Percentiles rank a stretch among this genome's conserved stretches.
Evolutionary conservation across 148 eudicot species (phyloP).

Genomic region (Fallopia convolvulus): DNA sequence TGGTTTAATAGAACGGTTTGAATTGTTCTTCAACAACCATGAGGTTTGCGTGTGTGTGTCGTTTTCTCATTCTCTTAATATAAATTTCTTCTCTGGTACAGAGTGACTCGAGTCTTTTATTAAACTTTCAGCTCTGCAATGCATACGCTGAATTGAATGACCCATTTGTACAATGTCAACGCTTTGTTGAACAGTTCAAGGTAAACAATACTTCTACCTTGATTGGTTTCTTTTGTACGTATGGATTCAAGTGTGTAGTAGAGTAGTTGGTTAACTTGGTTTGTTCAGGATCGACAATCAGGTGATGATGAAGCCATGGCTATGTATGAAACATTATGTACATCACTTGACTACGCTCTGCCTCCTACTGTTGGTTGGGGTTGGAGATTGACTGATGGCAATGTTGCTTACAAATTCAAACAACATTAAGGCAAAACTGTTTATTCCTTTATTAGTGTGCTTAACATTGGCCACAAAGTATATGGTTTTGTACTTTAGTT

Average conservation of each 20-base stretch:
- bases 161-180: slow-evolving; percentile 84
- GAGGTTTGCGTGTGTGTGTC: slow-evolving; percentile 74
- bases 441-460: neutral
- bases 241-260: neutral
- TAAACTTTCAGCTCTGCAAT: too few species aligned
- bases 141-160: too few species aligned
- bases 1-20: slow-evolving; percentile 84
- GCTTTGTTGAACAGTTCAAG: slow-evolving; percentile 91
- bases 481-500: too few species aligned
- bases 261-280: neutral
- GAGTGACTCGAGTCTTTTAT: slow-evolving; percentile 13
- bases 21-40: slow-evolving; percentile 82
- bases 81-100: neutral
- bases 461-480: neutral
- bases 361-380: slow-evolving; percentile 99
- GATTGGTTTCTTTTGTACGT: neutral
- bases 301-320: slow-evolving; percentile 99
- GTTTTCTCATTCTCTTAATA: neutral
- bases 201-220: too few species aligned
- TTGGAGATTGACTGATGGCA: slow-evolving; percentile 73
- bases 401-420: slow-evolving; percentile 88
- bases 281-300: slow-evolving; percentile 80
- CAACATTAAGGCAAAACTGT: slow-evolving; percentile 73
- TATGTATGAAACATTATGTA: slow-evolving; percentile 83
- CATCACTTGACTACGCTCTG: slow-evolving; percentile 80